Evolutionary conservation across 169 alveolate genomes (phyloP), one percentile per base, ranked within the genome.

Genomic region (Plasmodium vinckei): DNA sequence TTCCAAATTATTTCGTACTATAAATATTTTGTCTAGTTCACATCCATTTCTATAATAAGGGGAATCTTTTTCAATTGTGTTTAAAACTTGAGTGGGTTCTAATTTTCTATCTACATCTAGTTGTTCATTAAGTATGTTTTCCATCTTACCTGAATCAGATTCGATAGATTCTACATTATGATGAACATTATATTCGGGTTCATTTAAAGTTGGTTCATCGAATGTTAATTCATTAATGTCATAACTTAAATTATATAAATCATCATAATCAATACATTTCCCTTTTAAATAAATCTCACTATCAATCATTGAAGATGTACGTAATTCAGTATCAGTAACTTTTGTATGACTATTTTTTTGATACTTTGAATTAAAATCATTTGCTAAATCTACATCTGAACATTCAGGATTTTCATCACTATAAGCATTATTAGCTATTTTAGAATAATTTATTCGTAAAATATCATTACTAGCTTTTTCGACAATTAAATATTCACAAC

Each of bases 391-490:
- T 33, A 0, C 42, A 33, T 33, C 42, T 33, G 42, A 33, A 33
- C 42, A 33, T 33, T 33, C 42, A 3, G 42, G 42, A 4, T 33
- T 33, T 4, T 33, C 42, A 3, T 33, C 42, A 33, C 42, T 33
- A 33, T 33, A 33, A 3, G 5, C 5, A 33, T 33, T 33, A 33
- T 68, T 33, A 6, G 68, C 10, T 7, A 82, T 60, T n/a, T 82
- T 65, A 13, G 65, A 23, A 60, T 82, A 82, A 59, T 82, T 71
- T 4, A 82, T 4, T n/a, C 82, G 33, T 17, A 82, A 57, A 1
- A 82, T 82, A n/a, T 82, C 90, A 27, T 82, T 82, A 21, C 90
- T 82, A 27, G 90, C 90, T 17, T 70, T 82, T 25, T 60, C 68
- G 0, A 82, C 59, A 44, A 39, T 46, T 27, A 82, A 47, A 23